These are phyloP conservation scores for Mycena galopus DNA, from an alignment of 768 basidiomycete genomes.

Conservation along the genomic window DNA sequence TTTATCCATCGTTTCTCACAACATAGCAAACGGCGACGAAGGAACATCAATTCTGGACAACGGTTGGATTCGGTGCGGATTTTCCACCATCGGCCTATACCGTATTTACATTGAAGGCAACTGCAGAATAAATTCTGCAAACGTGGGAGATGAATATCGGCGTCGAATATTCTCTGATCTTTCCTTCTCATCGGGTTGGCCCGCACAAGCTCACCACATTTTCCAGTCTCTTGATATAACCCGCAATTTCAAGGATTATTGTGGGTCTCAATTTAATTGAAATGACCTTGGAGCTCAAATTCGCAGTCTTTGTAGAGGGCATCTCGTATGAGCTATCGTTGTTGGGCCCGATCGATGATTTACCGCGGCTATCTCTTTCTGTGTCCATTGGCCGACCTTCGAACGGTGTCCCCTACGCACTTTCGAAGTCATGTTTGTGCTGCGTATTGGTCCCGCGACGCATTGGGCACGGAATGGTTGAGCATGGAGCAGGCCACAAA, in stretches of 20 bases:
- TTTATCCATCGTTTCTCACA: neutral
- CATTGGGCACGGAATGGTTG: no score
- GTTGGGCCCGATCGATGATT: no score
- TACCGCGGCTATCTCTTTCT: no score
- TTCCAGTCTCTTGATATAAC: neutral
- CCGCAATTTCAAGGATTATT: neutral
- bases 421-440: no score
- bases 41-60: no score
- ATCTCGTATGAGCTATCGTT: neutral
- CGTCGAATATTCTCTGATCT: neutral
- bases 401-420: no score
- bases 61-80: neutral
- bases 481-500: no score
- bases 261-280: neutral
- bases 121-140: neutral
- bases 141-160: neutral
- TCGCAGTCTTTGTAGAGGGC: neutral
- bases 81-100: neutral
- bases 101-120: neutral
- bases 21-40: neutral
- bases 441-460: no score
- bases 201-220: neutral
- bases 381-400: no score
- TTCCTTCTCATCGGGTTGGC: neutral
- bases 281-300: neutral